Conservation (phyloP, 331 rosid species). For the Rosa hybrid region DNA sequence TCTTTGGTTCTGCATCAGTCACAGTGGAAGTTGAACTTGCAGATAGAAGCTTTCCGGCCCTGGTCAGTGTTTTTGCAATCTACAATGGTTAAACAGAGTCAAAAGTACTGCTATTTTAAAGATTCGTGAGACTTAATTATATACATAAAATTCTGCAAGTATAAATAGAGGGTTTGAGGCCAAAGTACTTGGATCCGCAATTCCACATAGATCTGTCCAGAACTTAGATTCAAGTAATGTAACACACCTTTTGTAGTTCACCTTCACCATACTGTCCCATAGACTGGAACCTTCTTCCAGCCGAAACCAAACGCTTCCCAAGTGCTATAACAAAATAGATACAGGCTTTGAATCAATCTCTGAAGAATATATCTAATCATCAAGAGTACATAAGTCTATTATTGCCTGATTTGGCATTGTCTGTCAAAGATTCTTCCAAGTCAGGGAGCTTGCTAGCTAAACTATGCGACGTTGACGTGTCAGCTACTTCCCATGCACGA, state of each 20-base stretch:
- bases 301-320: slow-evolving; percentile 79
- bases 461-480: slow-evolving; percentile 66
- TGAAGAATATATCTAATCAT: slow-evolving; percentile 22
- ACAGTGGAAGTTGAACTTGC: slow-evolving; percentile 46
- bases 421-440: slow-evolving; percentile 55
- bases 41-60: slow-evolving; percentile 70
- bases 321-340: slow-evolving; percentile 53
- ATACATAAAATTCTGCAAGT: background rate
- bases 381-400: slow-evolving; percentile 8
- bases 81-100: slow-evolving; percentile 33
- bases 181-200: background rate
- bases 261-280: slow-evolving; percentile 98
- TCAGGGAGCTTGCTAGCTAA: slow-evolving; percentile 65
- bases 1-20: slow-evolving; percentile 49
- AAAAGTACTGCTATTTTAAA: slow-evolving; percentile 26
- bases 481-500: slow-evolving; percentile 89
- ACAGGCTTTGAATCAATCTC: slow-evolving; percentile 30
- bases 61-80: slow-evolving; percentile 78
- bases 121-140: slow-evolving; percentile 14
- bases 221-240: slow-evolving; percentile 6
- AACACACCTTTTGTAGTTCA: slow-evolving; percentile 78
- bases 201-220: background rate
- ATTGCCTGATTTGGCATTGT: slow-evolving; percentile 77
- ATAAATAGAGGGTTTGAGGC: background rate
- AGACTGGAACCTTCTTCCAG: slow-evolving; percentile 89